A percentile compares a stretch with the other conserved stretches of the same genome.
These are phyloP conservation scores for Leccinum subtestaceum DNA, from an alignment of 768 basidiomycete genomes.

Conservation along the genomic window DNA sequence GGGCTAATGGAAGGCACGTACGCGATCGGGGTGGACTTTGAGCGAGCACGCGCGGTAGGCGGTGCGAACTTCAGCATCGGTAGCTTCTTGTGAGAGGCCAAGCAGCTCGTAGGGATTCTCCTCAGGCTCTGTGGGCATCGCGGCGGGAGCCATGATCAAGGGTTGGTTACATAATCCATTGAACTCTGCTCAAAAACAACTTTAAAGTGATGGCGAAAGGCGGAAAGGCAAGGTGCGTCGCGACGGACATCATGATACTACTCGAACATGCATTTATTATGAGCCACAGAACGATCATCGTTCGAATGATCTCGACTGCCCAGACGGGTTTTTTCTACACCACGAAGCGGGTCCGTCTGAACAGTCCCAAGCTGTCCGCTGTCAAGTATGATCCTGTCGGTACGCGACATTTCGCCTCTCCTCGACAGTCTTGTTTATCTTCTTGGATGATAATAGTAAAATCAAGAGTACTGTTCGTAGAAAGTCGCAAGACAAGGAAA, in stretches of 20 bases:
- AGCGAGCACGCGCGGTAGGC: slow-evolving; percentile 78
- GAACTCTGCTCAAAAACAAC: neutral
- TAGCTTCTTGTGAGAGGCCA: slow-evolving; percentile 56
- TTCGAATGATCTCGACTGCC: slow-evolving; percentile 87
- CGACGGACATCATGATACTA: neutral
- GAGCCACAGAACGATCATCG: slow-evolving; percentile 66
- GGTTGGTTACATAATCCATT: slow-evolving; percentile 9
- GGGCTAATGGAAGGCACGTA: slow-evolving; percentile 36
- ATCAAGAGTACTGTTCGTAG: slow-evolving; percentile 72
- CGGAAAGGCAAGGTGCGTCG: slow-evolving; percentile 53
- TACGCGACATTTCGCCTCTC: slow-evolving; percentile 35
- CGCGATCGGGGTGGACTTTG: slow-evolving; percentile 86
- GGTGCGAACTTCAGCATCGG: slow-evolving; percentile 74
- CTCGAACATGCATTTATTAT: neutral
- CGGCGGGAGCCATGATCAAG: slow-evolving; percentile 23
- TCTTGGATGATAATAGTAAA: slow-evolving; percentile 45
- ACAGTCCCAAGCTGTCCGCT: slow-evolving; percentile 78
- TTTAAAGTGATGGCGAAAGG: slow-evolving; percentile 51
- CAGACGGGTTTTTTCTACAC: slow-evolving; percentile 93
- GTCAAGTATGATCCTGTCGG: slow-evolving; percentile 90
- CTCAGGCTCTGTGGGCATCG: slow-evolving; percentile 47
- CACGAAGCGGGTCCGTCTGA: slow-evolving; percentile 62
- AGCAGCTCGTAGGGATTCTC: slow-evolving; percentile 74
- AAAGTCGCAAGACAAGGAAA: slow-evolving; percentile 74
- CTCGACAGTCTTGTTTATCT: neutral